Evolutionary conservation across 306 rosid genomes (phyloP).

Genomic region (Trifolium repens): DNA sequence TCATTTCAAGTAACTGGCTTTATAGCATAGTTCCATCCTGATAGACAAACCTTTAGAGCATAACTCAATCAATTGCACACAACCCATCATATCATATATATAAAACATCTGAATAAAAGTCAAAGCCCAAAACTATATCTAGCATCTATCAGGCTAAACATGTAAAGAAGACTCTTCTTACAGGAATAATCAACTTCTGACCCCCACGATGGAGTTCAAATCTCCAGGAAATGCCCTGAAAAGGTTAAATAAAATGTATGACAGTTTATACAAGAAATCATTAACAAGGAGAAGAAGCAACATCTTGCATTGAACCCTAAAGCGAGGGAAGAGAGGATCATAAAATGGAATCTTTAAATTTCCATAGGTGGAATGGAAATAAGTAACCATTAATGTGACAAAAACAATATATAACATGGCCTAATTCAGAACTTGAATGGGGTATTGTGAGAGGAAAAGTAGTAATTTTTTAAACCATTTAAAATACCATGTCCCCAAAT

Average conservation of each 20-base stretch:
- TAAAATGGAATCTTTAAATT: conserved; percentile 10
- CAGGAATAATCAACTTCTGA: conserved; percentile 88
- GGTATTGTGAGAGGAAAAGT: background rate
- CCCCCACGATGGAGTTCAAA: conserved; percentile 88
- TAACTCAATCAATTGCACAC: conserved; percentile 12
- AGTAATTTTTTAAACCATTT: background rate
- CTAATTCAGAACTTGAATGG: conserved; percentile 7
- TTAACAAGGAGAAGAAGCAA: background rate
- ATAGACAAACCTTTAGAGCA: background rate
- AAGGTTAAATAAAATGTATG: conserved; percentile 37
- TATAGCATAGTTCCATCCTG: conserved; percentile 11
- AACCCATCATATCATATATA: background rate
- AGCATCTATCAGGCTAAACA: conserved; percentile 20
- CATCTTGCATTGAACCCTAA: conserved; percentile 10
- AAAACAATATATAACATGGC: background rate
- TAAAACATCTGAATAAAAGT: conserved; percentile 22
- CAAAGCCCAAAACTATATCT: conserved; percentile 24
- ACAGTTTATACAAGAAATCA: conserved; percentile 27
- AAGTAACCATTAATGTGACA: conserved; percentile 21
- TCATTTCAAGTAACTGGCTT: background rate
- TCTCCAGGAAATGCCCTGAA: conserved; percentile 92
- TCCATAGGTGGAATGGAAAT: conserved; percentile 9
- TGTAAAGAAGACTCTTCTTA: conserved; percentile 51
- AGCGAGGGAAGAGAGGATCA: conserved; percentile 6
- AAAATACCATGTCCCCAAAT: conserved; percentile 6